Conservation (phyloP, 768 basidiomycete genomes). For the Suillus fuscotomentosus region DNA sequence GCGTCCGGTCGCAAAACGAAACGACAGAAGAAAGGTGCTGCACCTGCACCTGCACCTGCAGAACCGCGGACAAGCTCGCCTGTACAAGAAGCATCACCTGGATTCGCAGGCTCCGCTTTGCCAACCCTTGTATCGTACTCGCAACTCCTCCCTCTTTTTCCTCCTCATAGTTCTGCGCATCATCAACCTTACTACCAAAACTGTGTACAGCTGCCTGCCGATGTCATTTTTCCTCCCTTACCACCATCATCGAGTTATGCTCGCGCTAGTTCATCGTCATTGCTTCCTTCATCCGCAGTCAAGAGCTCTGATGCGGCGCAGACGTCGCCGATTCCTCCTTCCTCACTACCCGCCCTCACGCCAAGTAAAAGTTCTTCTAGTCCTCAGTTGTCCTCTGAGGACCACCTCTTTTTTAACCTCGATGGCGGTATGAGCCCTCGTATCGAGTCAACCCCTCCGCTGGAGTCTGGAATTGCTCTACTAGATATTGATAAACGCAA, state of each 20-base stretch:
- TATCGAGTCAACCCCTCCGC: conserved; percentile 19
- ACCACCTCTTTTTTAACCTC: conserved; percentile 13
- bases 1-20: conserved; percentile 44
- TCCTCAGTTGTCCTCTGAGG: conserved; percentile 41
- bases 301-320: conserved; percentile 24
- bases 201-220: conserved; percentile 54
- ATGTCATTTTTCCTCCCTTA: conserved; percentile 73
- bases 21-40: conserved; percentile 39
- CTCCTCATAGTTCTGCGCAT: conserved; percentile 55
- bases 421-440: conserved; percentile 10
- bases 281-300: conserved; percentile 21
- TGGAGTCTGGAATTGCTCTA: conserved; percentile 8
- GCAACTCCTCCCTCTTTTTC: conserved; percentile 42
- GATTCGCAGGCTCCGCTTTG: conserved; percentile 17
- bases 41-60: conserved; percentile 6
- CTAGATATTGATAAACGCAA: conserved; percentile 14
- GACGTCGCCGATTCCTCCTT: conserved; percentile 29
- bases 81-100: conserved; percentile 15
- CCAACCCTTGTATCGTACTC: conserved; percentile 22
- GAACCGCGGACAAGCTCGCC: conserved; percentile 15
- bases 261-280: conserved; percentile 20
- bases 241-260: conserved; percentile 50
- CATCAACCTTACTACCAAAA: conserved; percentile 76
- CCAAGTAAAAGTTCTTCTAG: conserved; percentile 67
- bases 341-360: conserved; percentile 58